Evolutionary conservation across 192 early-diverging fungal species (phyloP), one percentile per base, ranked within the genome.

Genomic region (Gamsiella multidivaricata): DNA sequence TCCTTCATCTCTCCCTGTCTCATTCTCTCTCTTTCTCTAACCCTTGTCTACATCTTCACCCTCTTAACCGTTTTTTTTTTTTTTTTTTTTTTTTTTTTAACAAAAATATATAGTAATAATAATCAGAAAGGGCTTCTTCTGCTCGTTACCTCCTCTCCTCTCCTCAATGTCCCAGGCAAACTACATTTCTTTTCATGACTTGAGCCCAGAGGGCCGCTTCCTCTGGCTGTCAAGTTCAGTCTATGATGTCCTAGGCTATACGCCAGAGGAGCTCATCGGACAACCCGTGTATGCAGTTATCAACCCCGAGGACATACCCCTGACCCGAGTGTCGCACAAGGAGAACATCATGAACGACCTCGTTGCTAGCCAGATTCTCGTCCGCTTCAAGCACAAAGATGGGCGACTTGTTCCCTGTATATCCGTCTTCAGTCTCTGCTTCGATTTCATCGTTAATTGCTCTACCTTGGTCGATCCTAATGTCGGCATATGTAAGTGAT

Each of bases 181-280:
- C 23, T 84, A 55, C 43, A 80, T 82, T 22, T 58, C 66, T 22
- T 80, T 84, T 53, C 81, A 81, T 47, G 84, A 86, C 54, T 61
- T 79, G 31, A 75, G 74, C 0, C 63, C 75, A 1, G 52, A 65
- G 8, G 66, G 34, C 1, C 58, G 18, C 10, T 64, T 70, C 46
- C 34, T 80, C 22, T 86, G 79, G 61, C 50, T 49, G 7, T 82
- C 82, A 1, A 53, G 62, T 2, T 73, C 67, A 14, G 54, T 83
- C 10, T 26, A 47, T 9, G 82, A 86, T 20, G 57, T 74, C 18
- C 71, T 86, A 18, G 84, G 84, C 2, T 86, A 66, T 37, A 58
- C 56, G 0, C 71, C 80, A 10, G 67, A 83, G n/a, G 84, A 86
- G 26, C 20, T 86, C 31, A 23, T 83, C 2, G 80, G 76, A 4